Evolutionary conservation across 2,329 filamentous ascomycete species (phyloP).

Genomic region (Chaetomium sp.): DNA sequence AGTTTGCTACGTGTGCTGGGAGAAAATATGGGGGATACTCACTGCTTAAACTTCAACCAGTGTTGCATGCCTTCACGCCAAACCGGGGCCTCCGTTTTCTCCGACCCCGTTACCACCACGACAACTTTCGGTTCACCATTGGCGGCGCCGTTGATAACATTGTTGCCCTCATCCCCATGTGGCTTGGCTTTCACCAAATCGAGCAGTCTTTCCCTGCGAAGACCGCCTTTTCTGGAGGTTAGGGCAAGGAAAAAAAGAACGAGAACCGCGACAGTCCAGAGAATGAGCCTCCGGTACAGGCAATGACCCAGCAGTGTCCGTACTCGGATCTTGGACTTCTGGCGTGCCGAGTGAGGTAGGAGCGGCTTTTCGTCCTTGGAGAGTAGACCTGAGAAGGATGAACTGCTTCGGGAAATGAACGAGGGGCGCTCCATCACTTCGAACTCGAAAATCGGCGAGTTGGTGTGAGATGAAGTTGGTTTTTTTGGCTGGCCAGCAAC

Average conservation of each 20-base stretch:
- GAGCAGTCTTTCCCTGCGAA: slow-evolving; percentile 33
- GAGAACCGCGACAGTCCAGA: slow-evolving; percentile 52
- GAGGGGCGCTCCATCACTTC: slow-evolving; percentile 30
- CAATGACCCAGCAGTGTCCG: slow-evolving; percentile 54
- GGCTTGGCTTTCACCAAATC: slow-evolving; percentile 32
- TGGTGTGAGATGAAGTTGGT: neutral
- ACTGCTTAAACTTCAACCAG: slow-evolving; percentile 50
- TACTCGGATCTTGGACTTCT: slow-evolving; percentile 46
- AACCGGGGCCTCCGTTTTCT: neutral
- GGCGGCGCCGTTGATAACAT: neutral
- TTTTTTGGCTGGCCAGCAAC: slow-evolving; percentile 8
- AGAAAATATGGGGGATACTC: slow-evolving; percentile 33
- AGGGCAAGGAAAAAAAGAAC: slow-evolving; percentile 47
- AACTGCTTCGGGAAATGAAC: slow-evolving; percentile 27
- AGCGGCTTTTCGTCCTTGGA: slow-evolving; percentile 32
- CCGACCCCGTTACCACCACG: slow-evolving; percentile 19
- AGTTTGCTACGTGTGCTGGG: slow-evolving; percentile 22
- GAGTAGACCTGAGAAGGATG: slow-evolving; percentile 28
- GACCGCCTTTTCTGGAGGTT: slow-evolving; percentile 40
- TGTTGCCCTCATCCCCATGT: slow-evolving; percentile 9
- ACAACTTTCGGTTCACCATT: neutral
- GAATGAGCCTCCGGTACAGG: slow-evolving; percentile 54
- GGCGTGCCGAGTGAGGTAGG: slow-evolving; percentile 39
- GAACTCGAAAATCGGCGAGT: neutral
- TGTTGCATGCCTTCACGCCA: slow-evolving; percentile 38